These are phyloP conservation scores for Monilinia laxa DNA, from an alignment of 2,329 filamentous ascomycete species.

Conservation along the genomic window DNA sequence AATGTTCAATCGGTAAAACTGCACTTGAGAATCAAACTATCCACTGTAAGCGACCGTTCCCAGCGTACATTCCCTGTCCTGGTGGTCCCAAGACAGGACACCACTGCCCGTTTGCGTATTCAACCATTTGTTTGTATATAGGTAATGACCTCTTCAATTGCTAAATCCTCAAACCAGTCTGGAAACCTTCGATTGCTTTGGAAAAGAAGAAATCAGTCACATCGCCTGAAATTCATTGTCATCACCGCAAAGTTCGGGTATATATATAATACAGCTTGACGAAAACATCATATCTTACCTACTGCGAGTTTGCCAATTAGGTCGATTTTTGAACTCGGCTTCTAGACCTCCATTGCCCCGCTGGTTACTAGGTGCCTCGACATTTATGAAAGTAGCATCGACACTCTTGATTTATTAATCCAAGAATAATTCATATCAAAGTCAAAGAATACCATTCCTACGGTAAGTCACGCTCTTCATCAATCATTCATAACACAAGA, in stretches of 20 bases:
- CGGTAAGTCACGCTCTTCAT: conserved; percentile 1
- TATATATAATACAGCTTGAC: no score
- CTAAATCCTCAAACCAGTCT: neutral
- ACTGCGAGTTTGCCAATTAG: neutral
- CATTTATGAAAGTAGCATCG: neutral
- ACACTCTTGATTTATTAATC: neutral
- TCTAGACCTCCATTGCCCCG: neutral
- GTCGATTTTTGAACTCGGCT: conserved; percentile 1
- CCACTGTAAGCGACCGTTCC: neutral
- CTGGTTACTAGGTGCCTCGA: neutral
- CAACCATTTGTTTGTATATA: neutral
- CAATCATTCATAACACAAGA: neutral
- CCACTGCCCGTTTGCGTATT: conserved; percentile 3
- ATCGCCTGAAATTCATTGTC: neutral
- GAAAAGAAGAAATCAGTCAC: neutral
- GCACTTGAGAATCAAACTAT: neutral
- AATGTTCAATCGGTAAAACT: neutral
- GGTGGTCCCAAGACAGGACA: neutral
- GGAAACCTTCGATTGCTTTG: neutral
- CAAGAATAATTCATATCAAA: neutral
- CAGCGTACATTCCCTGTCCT: neutral
- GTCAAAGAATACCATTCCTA: neutral
- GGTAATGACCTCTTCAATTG: neutral
- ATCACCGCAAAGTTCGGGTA: neutral
- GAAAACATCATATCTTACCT: neutral